A percentile compares a stretch with the other conserved stretches of the same genome.
Evolutionary conservation across 352 stramenopile species (phyloP).

Genomic region (Salisapilia sapeloensis): DNA sequence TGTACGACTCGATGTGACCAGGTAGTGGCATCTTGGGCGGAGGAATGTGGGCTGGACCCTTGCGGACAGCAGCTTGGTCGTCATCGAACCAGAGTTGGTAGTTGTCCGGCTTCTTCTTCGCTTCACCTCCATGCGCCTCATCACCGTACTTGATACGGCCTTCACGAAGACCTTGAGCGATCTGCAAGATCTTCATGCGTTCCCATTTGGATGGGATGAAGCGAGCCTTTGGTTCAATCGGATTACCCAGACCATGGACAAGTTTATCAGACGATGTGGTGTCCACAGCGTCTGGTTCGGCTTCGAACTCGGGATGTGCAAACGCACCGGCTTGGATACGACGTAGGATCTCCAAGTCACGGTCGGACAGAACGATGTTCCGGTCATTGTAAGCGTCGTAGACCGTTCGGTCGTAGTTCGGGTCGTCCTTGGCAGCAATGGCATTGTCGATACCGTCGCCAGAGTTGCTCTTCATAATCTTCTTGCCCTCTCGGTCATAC

Average conservation of each 20-base stretch:
- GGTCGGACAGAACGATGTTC: slow-evolving; percentile 91
- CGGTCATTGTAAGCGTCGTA: slow-evolving; percentile 98
- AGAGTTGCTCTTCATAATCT: slow-evolving; percentile 88
- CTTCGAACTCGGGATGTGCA: slow-evolving; percentile 85
- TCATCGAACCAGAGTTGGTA: slow-evolving; percentile 90
- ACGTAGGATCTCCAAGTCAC: slow-evolving; percentile 96
- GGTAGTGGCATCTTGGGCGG: slow-evolving; percentile 96
- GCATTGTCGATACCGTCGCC: slow-evolving; percentile 81
- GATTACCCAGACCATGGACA: slow-evolving; percentile 78
- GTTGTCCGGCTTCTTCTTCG: slow-evolving; percentile 82
- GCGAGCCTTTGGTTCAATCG: slow-evolving; percentile 82
- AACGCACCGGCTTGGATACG: slow-evolving; percentile 90
- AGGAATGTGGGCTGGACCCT: slow-evolving; percentile 91
- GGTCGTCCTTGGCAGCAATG: slow-evolving; percentile 79
- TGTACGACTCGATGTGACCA: slow-evolving; percentile 97
- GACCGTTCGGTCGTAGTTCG: slow-evolving; percentile 91
- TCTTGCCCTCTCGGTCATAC: slow-evolving; percentile 95
- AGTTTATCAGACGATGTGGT: slow-evolving; percentile 81
- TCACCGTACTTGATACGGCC: slow-evolving; percentile 87
- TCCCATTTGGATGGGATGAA: slow-evolving; percentile 97
- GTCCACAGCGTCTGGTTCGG: slow-evolving; percentile 82
- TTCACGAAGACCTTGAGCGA: slow-evolving; percentile 94
- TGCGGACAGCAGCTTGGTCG: slow-evolving; percentile 74
- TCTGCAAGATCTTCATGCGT: slow-evolving; percentile 93
- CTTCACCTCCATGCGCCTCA: slow-evolving; percentile 78